These are phyloP conservation scores for Blastocladiella britannica DNA, from an alignment of 192 early-diverging fungal genomes.

Conservation along the genomic window DNA sequence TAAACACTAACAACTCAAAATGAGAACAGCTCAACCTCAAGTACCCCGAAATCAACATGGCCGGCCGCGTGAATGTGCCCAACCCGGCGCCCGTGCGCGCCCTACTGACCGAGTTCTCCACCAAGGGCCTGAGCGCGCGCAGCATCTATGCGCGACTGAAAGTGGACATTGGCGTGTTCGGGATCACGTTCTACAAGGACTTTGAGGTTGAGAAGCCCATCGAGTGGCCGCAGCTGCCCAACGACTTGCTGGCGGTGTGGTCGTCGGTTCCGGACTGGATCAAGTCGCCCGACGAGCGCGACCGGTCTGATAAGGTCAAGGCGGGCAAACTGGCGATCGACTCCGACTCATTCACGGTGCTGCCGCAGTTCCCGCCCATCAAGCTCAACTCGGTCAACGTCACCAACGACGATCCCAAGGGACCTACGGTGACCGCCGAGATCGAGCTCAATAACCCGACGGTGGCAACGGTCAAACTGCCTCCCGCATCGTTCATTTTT, in stretches of 20 bases:
- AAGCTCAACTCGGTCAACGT: neutral
- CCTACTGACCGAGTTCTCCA: neutral
- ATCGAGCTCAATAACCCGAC: neutral
- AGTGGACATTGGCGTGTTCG: neutral
- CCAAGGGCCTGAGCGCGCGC: neutral
- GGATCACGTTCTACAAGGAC: neutral
- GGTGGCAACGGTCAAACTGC: neutral
- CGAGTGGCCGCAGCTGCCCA: neutral
- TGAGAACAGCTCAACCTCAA: conserved; percentile 1
- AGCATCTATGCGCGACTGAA: neutral
- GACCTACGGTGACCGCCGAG: neutral
- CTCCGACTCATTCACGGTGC: neutral
- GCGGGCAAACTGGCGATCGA: too few relatives aligned
- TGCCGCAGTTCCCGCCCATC: neutral
- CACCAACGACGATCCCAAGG: neutral
- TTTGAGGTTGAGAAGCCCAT: neutral
- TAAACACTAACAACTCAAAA: too few relatives aligned
- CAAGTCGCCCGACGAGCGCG: neutral
- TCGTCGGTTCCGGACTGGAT: neutral
- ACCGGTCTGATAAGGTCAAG: too few relatives aligned
- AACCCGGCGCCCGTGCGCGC: neutral
- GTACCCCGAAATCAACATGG: neutral
- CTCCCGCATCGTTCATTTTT: neutral
- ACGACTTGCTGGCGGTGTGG: neutral
- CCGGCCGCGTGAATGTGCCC: neutral